phyloP scores from a whole-genome alignment of 2,329 filamentous ascomycete species.

The Aspergillus vadensis region DNA sequence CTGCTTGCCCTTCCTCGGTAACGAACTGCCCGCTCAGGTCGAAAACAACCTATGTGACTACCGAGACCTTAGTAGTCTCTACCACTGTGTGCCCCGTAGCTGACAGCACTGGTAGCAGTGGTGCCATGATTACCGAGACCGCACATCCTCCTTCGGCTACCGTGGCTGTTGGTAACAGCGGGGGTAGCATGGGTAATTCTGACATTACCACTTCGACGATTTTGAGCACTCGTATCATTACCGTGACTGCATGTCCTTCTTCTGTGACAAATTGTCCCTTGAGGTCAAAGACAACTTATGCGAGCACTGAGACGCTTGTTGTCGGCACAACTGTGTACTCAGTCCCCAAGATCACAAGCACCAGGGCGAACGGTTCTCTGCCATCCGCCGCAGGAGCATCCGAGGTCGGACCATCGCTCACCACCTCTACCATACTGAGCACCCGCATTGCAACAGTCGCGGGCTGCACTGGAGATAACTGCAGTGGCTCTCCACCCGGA shows the following conservation, averaged over 20 bases:
- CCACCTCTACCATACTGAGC: not conserved
- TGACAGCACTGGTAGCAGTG: constrained; percentile 1
- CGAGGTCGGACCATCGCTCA: not conserved
- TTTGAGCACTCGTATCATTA: constrained; percentile 25
- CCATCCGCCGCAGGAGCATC: not conserved
- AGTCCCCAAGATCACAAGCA: constrained; percentile 2
- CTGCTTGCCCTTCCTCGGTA: constrained; percentile 28
- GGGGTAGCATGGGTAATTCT: not conserved
- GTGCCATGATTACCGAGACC: not conserved
- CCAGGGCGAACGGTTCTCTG: not conserved
- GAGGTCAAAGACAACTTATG: constrained; percentile 15
- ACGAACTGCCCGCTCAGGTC: constrained; percentile 30
- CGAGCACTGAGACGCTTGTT: constrained; percentile 26
- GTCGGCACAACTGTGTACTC: constrained; percentile 30
- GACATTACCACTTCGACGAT: constrained; percentile 28
- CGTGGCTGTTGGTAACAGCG: not conserved
- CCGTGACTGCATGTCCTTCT: constrained; percentile 30
- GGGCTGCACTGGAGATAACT: not conserved
- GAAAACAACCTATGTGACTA: constrained; percentile 22
- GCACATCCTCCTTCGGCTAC: not conserved
- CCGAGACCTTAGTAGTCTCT: constrained; percentile 26
- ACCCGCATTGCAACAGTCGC: not conserved
- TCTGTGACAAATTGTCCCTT: constrained; percentile 31
- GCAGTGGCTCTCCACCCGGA: not conserved
- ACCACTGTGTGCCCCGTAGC: constrained; percentile 26